Evolutionary conservation across 2,329 filamentous ascomycete genomes (phyloP), one percentile per base, ranked within the genome.

Genomic region (Paraphoma chrysanthemicola): DNA sequence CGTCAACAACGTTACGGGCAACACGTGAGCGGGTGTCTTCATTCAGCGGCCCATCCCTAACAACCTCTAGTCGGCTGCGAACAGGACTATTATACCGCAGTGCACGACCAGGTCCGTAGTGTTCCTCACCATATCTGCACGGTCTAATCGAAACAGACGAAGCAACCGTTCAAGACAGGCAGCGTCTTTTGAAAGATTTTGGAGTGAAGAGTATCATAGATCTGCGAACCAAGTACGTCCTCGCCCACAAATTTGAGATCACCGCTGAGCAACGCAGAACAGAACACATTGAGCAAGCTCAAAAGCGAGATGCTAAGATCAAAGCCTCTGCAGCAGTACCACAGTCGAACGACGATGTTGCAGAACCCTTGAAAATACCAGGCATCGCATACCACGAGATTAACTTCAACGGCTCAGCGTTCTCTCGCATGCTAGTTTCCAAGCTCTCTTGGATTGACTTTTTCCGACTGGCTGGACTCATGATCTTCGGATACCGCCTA

Each of bases 141-240:
- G 23, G 23, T 3, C 23, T 23, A 23, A 23, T 23, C 23, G 23
- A 23, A 23, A 23, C 75, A 83, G 92, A 96, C 69, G 87, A 92
- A 73, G 90, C 91, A 36, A 89, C 90, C 0, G 69, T 81, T 17
- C 72, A 80, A 36, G 93, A 96, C 76, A 85, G 85, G 53, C 72
- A 80, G 33, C 78, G 80, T 31, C 81, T 96, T 10, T 76, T 80
- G 9, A 77, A 87, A 7, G 82, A 86, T 31, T 83, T 89, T 64
- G 82, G 85, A 18, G 85, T 96, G 61, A 85, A 83, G 63, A 91
- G 88, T 2, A 85, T 96, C 41, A 84, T 96, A 57, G 93, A 96
- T 78, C 80, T 96, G 10, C 86, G 93, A 53, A 91, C 92, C 59
- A 87, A 89, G 87, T 91, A 82, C 75, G 57, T 38, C 5, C 6